Base-by-base conservation (phyloP, 768 basidiomycete genomes). In the Tulasnella sp. region DNA sequence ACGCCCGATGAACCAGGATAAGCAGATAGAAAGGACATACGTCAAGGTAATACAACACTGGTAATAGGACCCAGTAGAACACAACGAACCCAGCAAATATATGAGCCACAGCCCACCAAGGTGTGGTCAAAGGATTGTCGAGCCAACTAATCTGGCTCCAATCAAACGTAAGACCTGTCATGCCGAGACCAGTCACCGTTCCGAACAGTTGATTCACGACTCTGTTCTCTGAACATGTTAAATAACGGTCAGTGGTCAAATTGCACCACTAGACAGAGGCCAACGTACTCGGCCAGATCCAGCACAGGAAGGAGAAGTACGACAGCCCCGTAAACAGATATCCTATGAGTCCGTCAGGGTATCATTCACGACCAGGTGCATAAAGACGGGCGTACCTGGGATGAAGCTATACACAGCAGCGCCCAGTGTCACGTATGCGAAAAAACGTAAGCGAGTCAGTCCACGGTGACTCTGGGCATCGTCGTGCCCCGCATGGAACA, bases 401-500 rank as follows among this genome's bases (percentile, higher is more conserved):
- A 99, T 84, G 87, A 97, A 96, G 85, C 91, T 96, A 85, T 90
- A 99, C 71, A 92, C 87, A 85, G 98, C 96, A 24, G 93, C 87
- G 0, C 87, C 93, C 4, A 84, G 71, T 48, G 88, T 85, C 8
- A 90, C 89, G 79, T 92, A 88, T 82, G 94, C 85, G 84, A 97
- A 96, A 87, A 95, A 97, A 82, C 87, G 88, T 85, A 94, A 95
- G 68, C 97, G 87, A 31, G 91, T 89, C 84, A 95, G 91, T 6
- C 89, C 88, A 5, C 83, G 81, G n/a, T 34, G 27, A 14, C 12
- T 68, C 34, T 80, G 75, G 42, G 94, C 92, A 19, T 81, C 81
- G 19, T 78, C 95, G 78, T 98, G 95, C 83, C 98, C 97, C 12
- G 98, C 98, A 83, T 99, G 98, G 7, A 99, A 87, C 10, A 97